phyloP scores from a whole-genome alignment of 495 filamentous ascomycete genomes.

The Xylaria longipes region DNA sequence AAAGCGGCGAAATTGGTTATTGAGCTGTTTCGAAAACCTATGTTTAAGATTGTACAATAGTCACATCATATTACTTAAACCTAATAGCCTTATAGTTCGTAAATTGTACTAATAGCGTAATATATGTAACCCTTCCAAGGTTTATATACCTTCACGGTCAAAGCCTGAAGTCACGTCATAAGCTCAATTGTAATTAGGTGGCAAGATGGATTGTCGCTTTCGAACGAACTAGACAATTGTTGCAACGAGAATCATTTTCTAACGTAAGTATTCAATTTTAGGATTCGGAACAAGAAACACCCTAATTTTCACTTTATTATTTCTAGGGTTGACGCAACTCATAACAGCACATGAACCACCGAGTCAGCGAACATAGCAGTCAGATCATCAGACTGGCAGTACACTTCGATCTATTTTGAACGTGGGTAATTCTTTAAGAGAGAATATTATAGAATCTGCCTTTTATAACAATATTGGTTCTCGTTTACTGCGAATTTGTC shows the following conservation, averaged over 20 bases:
- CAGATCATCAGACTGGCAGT: neutral
- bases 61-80: neutral
- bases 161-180: neutral
- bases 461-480: neutral
- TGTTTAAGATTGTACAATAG: neutral
- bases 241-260: too few relatives aligned
- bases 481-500: neutral
- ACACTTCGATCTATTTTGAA: neutral
- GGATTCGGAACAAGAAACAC: neutral
- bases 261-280: too few relatives aligned
- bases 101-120: neutral
- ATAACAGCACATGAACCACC: neutral
- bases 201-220: neutral
- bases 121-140: neutral
- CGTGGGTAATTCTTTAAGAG: too few relatives aligned
- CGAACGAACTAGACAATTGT: neutral
- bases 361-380: neutral
- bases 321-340: neutral
- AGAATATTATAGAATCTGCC: neutral
- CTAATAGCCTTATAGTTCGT: neutral
- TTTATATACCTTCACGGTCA: neutral
- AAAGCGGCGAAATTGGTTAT: neutral
- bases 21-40: neutral
- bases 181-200: neutral
- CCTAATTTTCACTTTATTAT: neutral